Conservation (phyloP, 768 basidiomycete genomes). For the Podaxis sp. region DNA sequence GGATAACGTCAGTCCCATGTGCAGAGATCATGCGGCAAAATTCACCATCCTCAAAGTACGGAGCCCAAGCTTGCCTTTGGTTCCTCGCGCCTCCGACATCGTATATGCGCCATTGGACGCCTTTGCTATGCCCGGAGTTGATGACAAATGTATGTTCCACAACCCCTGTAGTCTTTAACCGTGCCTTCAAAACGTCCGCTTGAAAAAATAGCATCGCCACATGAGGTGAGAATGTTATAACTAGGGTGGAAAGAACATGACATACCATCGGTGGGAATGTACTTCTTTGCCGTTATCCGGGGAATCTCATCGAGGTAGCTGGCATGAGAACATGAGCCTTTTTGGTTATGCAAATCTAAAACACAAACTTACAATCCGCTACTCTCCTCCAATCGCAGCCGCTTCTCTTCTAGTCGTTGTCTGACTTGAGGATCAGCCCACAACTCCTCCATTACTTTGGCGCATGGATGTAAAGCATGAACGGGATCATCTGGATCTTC, state of each 20-base stretch:
- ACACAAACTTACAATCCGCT: constrained; percentile 72
- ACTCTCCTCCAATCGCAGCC: constrained; percentile 74
- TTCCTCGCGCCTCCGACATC: constrained; percentile 83
- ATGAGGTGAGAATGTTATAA: neutral
- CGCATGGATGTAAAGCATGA: constrained; percentile 64
- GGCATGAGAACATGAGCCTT: constrained; percentile 10
- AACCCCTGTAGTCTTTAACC: constrained; percentile 81
- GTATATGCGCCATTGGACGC: constrained; percentile 78
- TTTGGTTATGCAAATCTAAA: constrained; percentile 13
- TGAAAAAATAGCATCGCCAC: constrained; percentile 9
- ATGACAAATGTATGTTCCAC: constrained; percentile 77
- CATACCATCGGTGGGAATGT: constrained; percentile 75
- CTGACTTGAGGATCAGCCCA: constrained; percentile 76
- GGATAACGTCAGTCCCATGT: constrained; percentile 7
- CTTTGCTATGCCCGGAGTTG: constrained; percentile 52
- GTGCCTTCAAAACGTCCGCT: constrained; percentile 81
- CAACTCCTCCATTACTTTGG: constrained; percentile 66
- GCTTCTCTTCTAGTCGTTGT: constrained; percentile 61
- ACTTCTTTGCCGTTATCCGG: constrained; percentile 78
- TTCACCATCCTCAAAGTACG: constrained; percentile 84
- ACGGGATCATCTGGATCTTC: constrained; percentile 83
- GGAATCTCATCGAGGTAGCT: constrained; percentile 83
- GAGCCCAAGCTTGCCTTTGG: constrained; percentile 85
- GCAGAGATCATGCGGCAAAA: constrained; percentile 15
- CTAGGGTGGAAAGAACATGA: constrained; percentile 17